Base-by-base conservation (phyloP, 1,139 yeast genomes). In the Saccharomycopsis hybrid region DNA sequence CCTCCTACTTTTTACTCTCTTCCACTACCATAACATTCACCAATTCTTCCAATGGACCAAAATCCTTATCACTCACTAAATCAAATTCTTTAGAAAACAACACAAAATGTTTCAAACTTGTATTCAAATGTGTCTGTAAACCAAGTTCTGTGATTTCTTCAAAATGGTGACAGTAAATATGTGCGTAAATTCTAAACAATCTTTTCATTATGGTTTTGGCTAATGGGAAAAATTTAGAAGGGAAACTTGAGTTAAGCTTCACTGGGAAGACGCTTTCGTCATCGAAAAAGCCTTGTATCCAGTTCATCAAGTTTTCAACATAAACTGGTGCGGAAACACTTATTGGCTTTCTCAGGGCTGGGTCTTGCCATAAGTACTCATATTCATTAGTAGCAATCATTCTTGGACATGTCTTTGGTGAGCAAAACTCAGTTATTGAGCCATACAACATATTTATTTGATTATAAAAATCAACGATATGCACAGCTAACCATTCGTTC, bases 381-480 rank as follows among this genome's bases (percentile, higher is more conserved):
- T 89, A 92, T 68, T 89, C 97, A 54, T 85, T 95, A 0, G 97
- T 90, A 11, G 98, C 98, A 51, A 85, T 88, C 99, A 92, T 92
- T 54, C 94, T 71, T 2, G 98, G 97, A 65, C 98, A 92, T 1
- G 95, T 78, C 24, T 71, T 67, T 1, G 97, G 97, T 0, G 97
- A 87, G 65, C 99, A 92, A 62, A 92, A 90, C 67, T 89, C 96
- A 1, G 98, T 90, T 55, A 94, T 85, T 4, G 97, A 83, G 9
- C 97, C 97, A 62, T 92, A 92, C 5, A 92, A 72, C 98, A 92
- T 92, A 66, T 92, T 92, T 60, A 90, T 84, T 65, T 92, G 99
- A 64, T 90, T 90, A 69, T 86, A 92, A 63, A 92, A 92, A 64
- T 85, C 90, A 18, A 83, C 92, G 37, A 83, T 85, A 63, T 92